phyloP scores from a whole-genome alignment of 305 asterid species.

The Caryopteris hybrid region DNA sequence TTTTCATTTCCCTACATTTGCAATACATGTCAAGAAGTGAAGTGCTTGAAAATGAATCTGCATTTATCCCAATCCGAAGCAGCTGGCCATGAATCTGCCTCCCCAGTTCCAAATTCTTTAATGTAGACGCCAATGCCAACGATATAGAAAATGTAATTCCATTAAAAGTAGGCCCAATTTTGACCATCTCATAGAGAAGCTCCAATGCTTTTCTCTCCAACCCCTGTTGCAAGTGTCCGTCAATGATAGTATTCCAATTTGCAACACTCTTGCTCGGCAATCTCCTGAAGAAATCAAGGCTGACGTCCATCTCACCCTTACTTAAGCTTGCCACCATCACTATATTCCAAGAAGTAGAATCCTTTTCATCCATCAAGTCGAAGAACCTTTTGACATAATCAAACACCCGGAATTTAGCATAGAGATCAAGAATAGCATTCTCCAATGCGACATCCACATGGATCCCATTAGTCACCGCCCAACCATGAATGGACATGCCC shows the following conservation, averaged over 20 bases:
- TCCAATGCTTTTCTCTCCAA: conserved; percentile 38
- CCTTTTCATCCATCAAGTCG: conserved; percentile 40
- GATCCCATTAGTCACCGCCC: conserved; percentile 44
- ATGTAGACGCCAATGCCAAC: conserved; percentile 44
- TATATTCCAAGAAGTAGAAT: conserved; percentile 69
- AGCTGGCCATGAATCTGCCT: conserved; percentile 58
- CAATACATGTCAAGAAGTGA: conserved; percentile 76
- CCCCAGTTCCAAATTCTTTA: conserved; percentile 47
- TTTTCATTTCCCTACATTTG: conserved; percentile 57
- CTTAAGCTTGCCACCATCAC: conserved; percentile 48
- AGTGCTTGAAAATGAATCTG: conserved; percentile 41
- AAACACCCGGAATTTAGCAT: conserved; percentile 40
- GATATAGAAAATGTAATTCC: conserved; percentile 58
- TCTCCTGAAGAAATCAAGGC: conserved; percentile 40
- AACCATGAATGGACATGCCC: conserved; percentile 60
- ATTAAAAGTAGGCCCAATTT: conserved; percentile 34
- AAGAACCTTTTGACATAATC: conserved; percentile 42
- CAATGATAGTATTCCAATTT: conserved; percentile 73
- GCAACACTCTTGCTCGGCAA: conserved; percentile 55
- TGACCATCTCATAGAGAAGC: conserved; percentile 51
- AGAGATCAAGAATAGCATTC: conserved; percentile 69
- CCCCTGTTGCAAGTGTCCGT: conserved; percentile 56
- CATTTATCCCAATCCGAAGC: conserved; percentile 40
- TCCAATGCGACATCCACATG: conserved; percentile 46
- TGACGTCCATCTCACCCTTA: conserved; percentile 37